Evolutionary conservation across 768 basidiomycete species (phyloP), one percentile per base, ranked within the genome.

Genomic region (Pleurotus djamor): DNA sequence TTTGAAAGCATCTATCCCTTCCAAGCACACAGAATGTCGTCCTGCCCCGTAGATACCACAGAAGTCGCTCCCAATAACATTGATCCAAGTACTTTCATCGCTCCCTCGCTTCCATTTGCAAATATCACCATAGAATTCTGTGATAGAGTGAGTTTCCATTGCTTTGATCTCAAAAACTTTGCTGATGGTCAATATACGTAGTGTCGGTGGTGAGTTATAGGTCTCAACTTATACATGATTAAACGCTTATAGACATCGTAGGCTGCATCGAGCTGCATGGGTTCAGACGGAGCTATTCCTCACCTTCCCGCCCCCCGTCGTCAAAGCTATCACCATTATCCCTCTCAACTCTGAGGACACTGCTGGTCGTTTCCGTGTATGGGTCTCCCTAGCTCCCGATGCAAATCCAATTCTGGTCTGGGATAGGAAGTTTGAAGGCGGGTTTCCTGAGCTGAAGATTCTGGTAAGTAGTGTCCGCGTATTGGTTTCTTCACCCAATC

Each of bases 231-330:
- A 28, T 28, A 28, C 21, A 28, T 28, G 21, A 28, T 28, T 28
- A 28, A 28, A 28, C 21, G 21, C 3, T 28, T 28, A 28, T 28
- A 57, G 17, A 52, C 38, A 63, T 47, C n/a, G 37, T 45, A 96
- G 95, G 95, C 81, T 95, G 41, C 94, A 96, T 65, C 83, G 95
- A 65, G 95, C 96, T 35, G 87, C 85, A 9, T 98, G 96, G 96
- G 82, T 88, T n/a, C 90, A 92, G 61, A 97, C 95, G 0, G 96
- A 97, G 65, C 80, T 98, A 13, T 83, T 95, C 65, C 73, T 96
- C 37, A 97, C 96, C 0, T 98, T 98, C 71, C 90, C 94, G 9
- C 84, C 92, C 32, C 94, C 94, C 0, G 68, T 74, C 0, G 73
- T 97, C 57, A 79, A 77, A 48, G 79, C 81, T 48, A 85, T 96